Percentiles rank a stretch among this genome's conserved stretches.
phyloP scores from a whole-genome alignment of 2,329 filamentous ascomycete species.

The Xylariales sp. region DNA sequence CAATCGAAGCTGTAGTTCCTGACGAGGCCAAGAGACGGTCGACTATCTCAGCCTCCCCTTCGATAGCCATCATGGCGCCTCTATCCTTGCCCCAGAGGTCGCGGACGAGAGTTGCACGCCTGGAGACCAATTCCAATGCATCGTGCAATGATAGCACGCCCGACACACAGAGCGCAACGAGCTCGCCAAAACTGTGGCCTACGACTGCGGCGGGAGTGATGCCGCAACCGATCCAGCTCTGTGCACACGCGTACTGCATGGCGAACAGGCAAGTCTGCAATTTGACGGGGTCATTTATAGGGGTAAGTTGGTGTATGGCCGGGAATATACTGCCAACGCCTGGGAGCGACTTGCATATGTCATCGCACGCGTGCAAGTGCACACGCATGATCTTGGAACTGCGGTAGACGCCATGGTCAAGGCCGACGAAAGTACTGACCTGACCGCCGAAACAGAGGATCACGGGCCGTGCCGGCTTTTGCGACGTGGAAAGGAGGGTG shows the following conservation, averaged over 20 bases:
- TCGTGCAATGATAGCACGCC: slow-evolving; percentile 49
- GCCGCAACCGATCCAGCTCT: slow-evolving; percentile 53
- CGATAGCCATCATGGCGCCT: slow-evolving; percentile 55
- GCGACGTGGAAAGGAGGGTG: too few species aligned
- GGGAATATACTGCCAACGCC: too few species aligned
- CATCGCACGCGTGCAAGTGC: too few species aligned
- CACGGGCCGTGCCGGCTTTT: too few species aligned
- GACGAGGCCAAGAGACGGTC: too few species aligned
- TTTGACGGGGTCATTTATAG: too few species aligned
- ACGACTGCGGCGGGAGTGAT: slow-evolving; percentile 47
- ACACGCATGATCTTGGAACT: too few species aligned
- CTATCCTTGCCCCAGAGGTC: slow-evolving; percentile 51
- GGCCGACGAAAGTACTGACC: too few species aligned
- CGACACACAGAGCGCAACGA: slow-evolving; percentile 54
- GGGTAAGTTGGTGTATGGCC: too few species aligned
- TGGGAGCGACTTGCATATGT: too few species aligned
- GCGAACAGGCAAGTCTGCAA: slow-evolving; percentile 56
- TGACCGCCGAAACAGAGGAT: too few species aligned
- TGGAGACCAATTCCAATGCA: slow-evolving; percentile 46
- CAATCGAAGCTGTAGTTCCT: slow-evolving; percentile 45
- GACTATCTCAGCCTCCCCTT: slow-evolving; percentile 29
- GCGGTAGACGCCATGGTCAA: too few species aligned
- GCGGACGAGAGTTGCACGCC: slow-evolving; percentile 47
- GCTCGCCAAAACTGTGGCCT: slow-evolving; percentile 58
- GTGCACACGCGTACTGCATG: slow-evolving; percentile 53